phyloP scores from a whole-genome alignment of 228 moss, liverwort and hornwort genomes.

The Sphagnum fallax region DNA sequence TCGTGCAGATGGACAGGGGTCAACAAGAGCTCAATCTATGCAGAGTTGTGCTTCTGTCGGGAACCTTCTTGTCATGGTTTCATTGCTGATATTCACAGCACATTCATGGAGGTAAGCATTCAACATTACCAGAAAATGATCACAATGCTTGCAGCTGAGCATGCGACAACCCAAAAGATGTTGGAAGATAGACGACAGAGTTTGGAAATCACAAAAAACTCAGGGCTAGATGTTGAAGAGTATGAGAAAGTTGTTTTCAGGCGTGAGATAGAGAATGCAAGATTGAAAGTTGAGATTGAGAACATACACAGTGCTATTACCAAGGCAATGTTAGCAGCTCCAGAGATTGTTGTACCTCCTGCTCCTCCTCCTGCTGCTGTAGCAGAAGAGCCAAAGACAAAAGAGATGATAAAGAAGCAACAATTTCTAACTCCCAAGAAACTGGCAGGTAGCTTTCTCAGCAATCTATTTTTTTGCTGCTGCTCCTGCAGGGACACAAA shows the following conservation, averaged over 20 bases:
- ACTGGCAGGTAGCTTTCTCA: no score
- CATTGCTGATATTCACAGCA: conserved; percentile 21
- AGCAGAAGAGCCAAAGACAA: no score
- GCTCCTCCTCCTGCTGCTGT: no score
- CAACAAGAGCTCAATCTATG: conserved; percentile 9
- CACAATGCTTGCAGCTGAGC: conserved; percentile 8
- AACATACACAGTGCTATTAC: conserved; percentile 11
- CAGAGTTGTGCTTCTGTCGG: conserved; percentile 24
- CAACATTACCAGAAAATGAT: conserved; percentile 15
- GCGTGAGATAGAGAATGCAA: conserved; percentile 17
- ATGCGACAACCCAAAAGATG: conserved; percentile 13
- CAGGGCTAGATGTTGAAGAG: conserved; percentile 8
- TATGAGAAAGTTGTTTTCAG: conserved; percentile 15
- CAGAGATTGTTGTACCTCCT: no score
- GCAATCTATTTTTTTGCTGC: no score
- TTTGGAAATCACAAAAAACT: conserved; percentile 11
- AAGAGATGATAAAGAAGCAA: no score
- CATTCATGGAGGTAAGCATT: conserved; percentile 13
- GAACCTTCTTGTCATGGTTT: conserved; percentile 20
- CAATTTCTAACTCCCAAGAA: no score
- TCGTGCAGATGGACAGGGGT: conserved; percentile 19
- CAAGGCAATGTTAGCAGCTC: background rate
- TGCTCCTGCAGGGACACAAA: no score
- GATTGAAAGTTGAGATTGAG: conserved; percentile 11
- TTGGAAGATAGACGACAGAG: conserved; percentile 10